These are phyloP conservation scores for Dioscorea zingiberensis DNA, from an alignment of 106 monocot genomes.

Conservation along the genomic window DNA sequence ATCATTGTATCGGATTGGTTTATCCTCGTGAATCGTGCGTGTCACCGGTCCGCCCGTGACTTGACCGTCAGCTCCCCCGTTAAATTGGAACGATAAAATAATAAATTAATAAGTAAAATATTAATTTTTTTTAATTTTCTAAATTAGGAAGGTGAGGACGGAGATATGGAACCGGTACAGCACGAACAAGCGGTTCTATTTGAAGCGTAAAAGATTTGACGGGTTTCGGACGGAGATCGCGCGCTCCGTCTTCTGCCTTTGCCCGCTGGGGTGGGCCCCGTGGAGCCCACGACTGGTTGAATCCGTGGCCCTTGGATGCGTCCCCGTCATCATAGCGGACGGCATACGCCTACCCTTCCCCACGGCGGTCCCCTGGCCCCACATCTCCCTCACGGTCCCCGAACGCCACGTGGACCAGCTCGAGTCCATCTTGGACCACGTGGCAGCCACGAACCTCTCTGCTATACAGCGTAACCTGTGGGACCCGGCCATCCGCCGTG, in stretches of 20 bases:
- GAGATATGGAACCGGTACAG: constrained; percentile 60
- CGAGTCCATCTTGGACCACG: constrained; percentile 57
- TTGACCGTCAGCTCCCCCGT: too few species aligned
- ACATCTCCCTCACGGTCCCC: constrained; percentile 60
- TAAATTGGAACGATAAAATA: too few species aligned
- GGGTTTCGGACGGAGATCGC: constrained; percentile 70
- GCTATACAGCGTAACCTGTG: constrained; percentile 71
- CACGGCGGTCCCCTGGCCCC: constrained; percentile 52
- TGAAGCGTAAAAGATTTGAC: constrained; percentile 53
- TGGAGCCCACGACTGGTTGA: constrained; percentile 97
- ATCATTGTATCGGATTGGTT: too few species aligned
- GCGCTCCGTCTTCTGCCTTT: constrained; percentile 78
- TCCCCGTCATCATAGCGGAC: constrained; percentile 90
- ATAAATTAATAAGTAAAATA: too few species aligned
- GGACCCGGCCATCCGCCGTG: constrained; percentile 53
- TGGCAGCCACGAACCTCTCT: constrained; percentile 66
- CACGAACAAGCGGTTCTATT: constrained; percentile 42
- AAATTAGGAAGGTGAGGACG: constrained; percentile 63
- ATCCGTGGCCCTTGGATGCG: constrained; percentile 82
- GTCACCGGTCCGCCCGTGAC: too few species aligned
- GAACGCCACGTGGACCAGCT: constrained; percentile 61
- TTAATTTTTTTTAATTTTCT: neutral
- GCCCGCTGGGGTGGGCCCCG: constrained; percentile 92
- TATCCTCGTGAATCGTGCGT: too few species aligned
- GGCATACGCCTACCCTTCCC: constrained; percentile 77